Percentiles rank a stretch among this genome's conserved stretches.
Conservation (phyloP, 768 basidiomycete genomes). For the Plicaturopsis crispa region DNA sequence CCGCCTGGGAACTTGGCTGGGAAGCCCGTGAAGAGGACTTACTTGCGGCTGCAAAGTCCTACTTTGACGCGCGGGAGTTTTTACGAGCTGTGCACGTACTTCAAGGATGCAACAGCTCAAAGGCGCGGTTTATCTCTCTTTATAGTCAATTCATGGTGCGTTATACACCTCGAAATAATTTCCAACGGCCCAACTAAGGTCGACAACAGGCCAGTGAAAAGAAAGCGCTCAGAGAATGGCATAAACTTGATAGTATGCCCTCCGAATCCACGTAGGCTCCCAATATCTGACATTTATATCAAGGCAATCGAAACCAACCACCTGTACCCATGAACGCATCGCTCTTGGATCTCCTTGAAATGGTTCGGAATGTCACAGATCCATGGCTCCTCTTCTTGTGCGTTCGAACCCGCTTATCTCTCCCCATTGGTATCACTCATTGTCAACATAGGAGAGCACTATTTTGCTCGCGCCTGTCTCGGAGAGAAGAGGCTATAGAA, state of each 20-base stretch:
- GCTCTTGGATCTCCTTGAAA: conserved; percentile 49
- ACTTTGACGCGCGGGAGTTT: conserved; percentile 73
- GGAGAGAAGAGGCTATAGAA: conserved; percentile 85
- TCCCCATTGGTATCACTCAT: conserved; percentile 4
- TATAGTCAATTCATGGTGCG: conserved; percentile 87
- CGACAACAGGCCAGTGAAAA: conserved; percentile 69
- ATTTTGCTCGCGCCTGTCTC: conserved; percentile 70
- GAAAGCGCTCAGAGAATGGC: conserved; percentile 77
- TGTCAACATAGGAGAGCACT: conserved; percentile 60
- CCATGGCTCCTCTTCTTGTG: conserved; percentile 85
- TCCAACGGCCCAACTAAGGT: no score
- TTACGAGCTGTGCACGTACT: conserved; percentile 63
- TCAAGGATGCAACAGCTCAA: conserved; percentile 55
- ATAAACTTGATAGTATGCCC: conserved; percentile 65
- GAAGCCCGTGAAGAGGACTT: conserved; percentile 63
- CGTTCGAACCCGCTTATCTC: conserved; percentile 16
- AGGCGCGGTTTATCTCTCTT: conserved; percentile 66
- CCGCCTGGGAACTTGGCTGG: conserved; percentile 33
- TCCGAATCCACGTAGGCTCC: neutral
- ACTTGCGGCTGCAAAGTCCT: conserved; percentile 65
- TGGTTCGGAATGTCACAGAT: conserved; percentile 53
- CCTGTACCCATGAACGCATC: conserved; percentile 56
- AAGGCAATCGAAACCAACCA: conserved; percentile 67
- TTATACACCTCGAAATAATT: conserved; percentile 9
- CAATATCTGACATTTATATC: conserved; percentile 1